Evolutionary conservation across 2,329 filamentous ascomycete genomes (phyloP).

Genomic region (Exophiala aquamarina): DNA sequence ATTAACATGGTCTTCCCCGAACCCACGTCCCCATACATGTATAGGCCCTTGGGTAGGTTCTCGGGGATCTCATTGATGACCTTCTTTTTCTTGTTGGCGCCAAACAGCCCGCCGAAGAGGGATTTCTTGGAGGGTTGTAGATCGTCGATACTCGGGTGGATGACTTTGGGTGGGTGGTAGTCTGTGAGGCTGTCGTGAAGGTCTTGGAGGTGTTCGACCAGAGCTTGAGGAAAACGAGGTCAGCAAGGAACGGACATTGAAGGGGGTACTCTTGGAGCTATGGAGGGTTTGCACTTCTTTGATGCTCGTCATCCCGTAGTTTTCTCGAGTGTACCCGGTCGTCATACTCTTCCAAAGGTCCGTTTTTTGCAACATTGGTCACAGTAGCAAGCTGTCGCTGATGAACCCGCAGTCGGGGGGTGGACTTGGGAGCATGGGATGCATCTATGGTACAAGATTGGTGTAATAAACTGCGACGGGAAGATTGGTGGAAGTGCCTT

Average conservation of each 20-base stretch:
- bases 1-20: conserved; percentile 99
- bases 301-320: conserved; percentile 84
- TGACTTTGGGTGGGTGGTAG: conserved; percentile 72
- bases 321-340: conserved; percentile 70
- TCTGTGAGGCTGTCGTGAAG: conserved; percentile 77
- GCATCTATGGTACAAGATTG: no score
- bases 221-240: conserved; percentile 58
- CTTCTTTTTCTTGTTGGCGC: conserved; percentile 51
- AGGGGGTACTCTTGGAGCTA: neutral
- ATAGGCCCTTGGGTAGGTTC: conserved; percentile 82
- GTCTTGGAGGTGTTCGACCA: conserved; percentile 85
- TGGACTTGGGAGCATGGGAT: no score
- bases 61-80: conserved; percentile 57
- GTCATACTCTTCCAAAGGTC: conserved; percentile 88
- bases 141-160: conserved; percentile 75
- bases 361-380: conserved; percentile 36
- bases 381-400: conserved; percentile 21
- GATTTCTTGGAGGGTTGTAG: conserved; percentile 55
- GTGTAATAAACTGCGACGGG: conserved; percentile 5
- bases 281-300: no score
- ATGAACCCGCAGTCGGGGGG: no score
- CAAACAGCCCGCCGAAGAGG: conserved; percentile 52
- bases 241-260: neutral
- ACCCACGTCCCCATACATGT: conserved; percentile 94
- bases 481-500: neutral